These are phyloP conservation scores for Arachnopeziza araneosa DNA, from an alignment of 2,329 filamentous ascomycete species.

Conservation along the genomic window DNA sequence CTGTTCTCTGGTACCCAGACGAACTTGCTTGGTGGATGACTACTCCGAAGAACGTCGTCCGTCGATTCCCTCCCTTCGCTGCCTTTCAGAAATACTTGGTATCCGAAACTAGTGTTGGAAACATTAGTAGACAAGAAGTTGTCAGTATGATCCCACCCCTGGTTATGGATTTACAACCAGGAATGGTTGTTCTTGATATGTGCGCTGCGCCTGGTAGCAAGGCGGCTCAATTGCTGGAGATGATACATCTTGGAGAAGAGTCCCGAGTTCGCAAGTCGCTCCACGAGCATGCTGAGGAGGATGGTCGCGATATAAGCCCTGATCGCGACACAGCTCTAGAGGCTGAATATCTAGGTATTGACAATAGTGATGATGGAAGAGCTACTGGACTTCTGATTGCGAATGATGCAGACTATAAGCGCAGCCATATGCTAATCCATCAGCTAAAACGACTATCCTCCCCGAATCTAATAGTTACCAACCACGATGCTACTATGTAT, in stretches of 20 bases:
- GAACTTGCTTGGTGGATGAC: slow-evolving; percentile 97
- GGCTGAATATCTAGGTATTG: slow-evolving; percentile 46
- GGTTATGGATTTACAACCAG: slow-evolving; percentile 82
- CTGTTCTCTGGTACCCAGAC: slow-evolving; percentile 90
- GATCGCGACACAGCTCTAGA: slow-evolving; percentile 41
- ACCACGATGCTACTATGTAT: slow-evolving; percentile 95
- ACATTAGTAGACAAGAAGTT: slow-evolving; percentile 94
- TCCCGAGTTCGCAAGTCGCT: slow-evolving; percentile 71
- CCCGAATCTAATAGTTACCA: slow-evolving; percentile 93
- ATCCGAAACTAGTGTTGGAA: slow-evolving; percentile 93
- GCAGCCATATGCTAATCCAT: slow-evolving; percentile 94
- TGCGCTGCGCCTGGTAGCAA: slow-evolving; percentile 97
- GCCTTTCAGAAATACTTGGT: slow-evolving; percentile 97
- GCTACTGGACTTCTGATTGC: slow-evolving; percentile 89
- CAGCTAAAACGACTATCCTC: slow-evolving; percentile 97
- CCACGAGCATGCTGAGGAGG: slow-evolving; percentile 55
- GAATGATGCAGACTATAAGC: slow-evolving; percentile 95
- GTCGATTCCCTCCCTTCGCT: slow-evolving; percentile 88
- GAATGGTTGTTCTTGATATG: slow-evolving; percentile 91
- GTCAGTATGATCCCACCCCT: slow-evolving; percentile 99
- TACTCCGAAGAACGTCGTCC: slow-evolving; percentile 91
- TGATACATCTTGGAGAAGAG: slow-evolving; percentile 90
- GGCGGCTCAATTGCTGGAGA: slow-evolving; percentile 89
- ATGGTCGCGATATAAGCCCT: slow-evolving; percentile 49
- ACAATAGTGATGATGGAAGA: slow-evolving; percentile 70